Evolutionary conservation across 345 rosid genomes (phyloP), one percentile per base, ranked within the genome.

Genomic region (Rhizophora mangle): DNA sequence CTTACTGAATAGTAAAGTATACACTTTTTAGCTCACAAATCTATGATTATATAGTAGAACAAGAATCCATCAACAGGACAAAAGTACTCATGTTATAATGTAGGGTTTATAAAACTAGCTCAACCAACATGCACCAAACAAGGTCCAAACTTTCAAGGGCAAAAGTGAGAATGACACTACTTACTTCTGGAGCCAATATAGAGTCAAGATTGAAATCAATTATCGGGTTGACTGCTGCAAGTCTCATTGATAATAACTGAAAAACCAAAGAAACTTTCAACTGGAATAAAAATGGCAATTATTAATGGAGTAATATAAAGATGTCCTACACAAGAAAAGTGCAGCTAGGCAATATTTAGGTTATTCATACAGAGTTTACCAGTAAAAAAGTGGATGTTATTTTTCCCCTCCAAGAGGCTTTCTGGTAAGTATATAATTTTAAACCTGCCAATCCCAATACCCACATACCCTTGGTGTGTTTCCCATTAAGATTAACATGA

Each of bases 161-260:
- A 0, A 56, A 10, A 56, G 18, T 22, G 22, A 56, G 29, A 56
- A 56, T 27, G 66, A 20, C 29, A 56, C 49, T 58, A 78, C 97
- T 81, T 84, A 92, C 99, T 73, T 95, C 99, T 68, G 93, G 82
- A 64, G 89, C 88, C 75, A 92, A 77, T 64, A 87, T 36, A 59
- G 74, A 77, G 68, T 89, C 94, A n/a, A 90, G 85, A 81, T 89
- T 86, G 84, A 92, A 83, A 84, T 90, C 97, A 52, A 85, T 81
- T 77, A 88, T 76, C 16, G 98, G 93, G 79, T 88, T 92, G 37
- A 86, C 98, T 8, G 93, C 85, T 9, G 98, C 97, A 58, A 96
- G 96, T 85, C 91, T 88, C 98, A 92, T 96, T 63, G 99, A 96
- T 77, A 96, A 81, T 73, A 89, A 59, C 99, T 96, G 92, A 66